These are phyloP conservation scores for Geranium incanum DNA, from an alignment of 441 rosid species.

Conservation along the genomic window DNA sequence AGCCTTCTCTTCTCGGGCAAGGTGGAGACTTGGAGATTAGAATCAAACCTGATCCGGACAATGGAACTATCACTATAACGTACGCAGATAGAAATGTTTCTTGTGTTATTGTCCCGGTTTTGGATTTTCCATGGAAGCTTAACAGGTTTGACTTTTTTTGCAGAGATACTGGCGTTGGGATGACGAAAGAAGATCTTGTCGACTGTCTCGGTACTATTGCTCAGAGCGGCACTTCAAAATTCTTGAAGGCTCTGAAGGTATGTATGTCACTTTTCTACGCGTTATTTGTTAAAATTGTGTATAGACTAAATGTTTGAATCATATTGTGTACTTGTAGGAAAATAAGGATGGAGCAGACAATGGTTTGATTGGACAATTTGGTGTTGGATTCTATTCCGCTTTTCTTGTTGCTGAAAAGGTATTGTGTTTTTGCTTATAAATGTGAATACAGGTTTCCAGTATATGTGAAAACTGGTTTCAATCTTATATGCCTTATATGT, in stretches of 20 bases:
- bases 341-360: constrained; percentile 90
- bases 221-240: constrained; percentile 92
- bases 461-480: constrained; percentile 1
- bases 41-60: constrained; percentile 79
- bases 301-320: neutral
- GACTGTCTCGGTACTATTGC: constrained; percentile 99
- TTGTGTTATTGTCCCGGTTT: neutral
- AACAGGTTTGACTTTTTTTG: constrained; percentile 17
- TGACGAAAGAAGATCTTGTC: constrained; percentile 87
- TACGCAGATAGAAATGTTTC: constrained; percentile 14
- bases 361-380: constrained; percentile 88
- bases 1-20: constrained; percentile 82
- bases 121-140: neutral
- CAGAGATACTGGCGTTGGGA: constrained; percentile 95
- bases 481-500: constrained; percentile 15
- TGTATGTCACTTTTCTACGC: neutral
- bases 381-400: constrained; percentile 97
- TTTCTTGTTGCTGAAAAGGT: constrained; percentile 96
- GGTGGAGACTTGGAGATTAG: constrained; percentile 84
- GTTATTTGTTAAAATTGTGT: neutral
- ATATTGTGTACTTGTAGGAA: constrained; percentile 44
- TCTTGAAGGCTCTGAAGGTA: constrained; percentile 82
- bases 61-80: constrained; percentile 80
- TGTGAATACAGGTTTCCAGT: neutral
- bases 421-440: neutral